Base-by-base conservation (phyloP, 73 alveolate genomes). In the Blepharisma stoltei region DNA sequence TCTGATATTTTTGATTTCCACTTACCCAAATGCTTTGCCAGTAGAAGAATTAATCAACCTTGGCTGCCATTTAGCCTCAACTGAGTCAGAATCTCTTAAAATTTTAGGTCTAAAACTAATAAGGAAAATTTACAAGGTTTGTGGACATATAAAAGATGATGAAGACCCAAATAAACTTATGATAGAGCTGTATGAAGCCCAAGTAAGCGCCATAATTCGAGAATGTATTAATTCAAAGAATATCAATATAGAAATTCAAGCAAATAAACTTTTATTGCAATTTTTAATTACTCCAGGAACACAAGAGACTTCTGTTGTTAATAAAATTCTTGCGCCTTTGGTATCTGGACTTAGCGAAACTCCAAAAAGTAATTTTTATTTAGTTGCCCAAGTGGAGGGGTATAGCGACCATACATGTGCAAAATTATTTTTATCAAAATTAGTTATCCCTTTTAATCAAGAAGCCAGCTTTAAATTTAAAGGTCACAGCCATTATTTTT, bases 231-330 rank as follows among this genome's bases (percentile, higher is more conserved):
- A 60, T 38, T 18, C 46, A 14, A 11, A n/a, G 38, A 20, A n/a
- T 9, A 60, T 60, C 18, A 38, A 60, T 25, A 8, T 60, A 9
- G 14, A 38, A 8, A 9, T 60, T 47, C n/a, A n/a, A 38, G 37
- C 73, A 60, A 18, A 25, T 25, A 38, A 25, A 8, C 46, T 60
- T n/a, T 38, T 60, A 14, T 25, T 14, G 4, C 38, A 60, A 5
- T 60, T 60, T 25, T 25, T 60, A 14, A 60, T 25, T 14, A 38
- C 23, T 25, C 73, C 73, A 60, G 73, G 73, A 60, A 60, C 73
- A 8, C 73, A 60, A 8, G 73, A 60, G 2, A 18, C 38, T 14
- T n/a, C 14, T 18, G 73, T 60, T 8, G 14, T 60, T 1, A 25
- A 25, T 20, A 14, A 25, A 18, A 14, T 60, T 25, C 14, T 60